Evolutionary conservation across 345 rosid genomes (phyloP).

Genomic region (Citrus maxima): DNA sequence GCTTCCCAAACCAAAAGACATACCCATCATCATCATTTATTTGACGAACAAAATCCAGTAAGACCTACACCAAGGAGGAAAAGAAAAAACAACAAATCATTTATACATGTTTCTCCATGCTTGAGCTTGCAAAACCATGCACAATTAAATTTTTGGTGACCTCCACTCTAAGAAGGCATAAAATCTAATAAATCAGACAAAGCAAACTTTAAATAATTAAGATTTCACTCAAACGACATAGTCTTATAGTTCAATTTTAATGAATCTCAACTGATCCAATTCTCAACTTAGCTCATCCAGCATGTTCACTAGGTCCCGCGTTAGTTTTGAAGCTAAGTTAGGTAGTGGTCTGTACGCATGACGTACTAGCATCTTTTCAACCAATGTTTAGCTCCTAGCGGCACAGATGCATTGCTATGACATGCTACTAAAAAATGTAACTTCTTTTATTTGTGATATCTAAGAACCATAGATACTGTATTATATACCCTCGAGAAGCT

Average conservation of each 20-base stretch:
- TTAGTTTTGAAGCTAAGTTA: not conserved
- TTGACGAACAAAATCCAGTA: conserved; percentile 87
- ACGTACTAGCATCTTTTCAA: not conserved
- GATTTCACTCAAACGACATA: not conserved
- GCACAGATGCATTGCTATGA: not conserved
- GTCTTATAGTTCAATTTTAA: not conserved
- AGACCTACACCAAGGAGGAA: conserved; percentile 52
- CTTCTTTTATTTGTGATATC: not conserved
- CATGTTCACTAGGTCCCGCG: not conserved
- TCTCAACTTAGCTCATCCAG: not conserved
- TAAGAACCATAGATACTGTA: not conserved
- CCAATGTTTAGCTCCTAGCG: not conserved
- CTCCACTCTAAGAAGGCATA: not conserved
- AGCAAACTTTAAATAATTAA: not conserved
- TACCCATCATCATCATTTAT: conserved; percentile 99
- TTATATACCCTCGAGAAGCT: not conserved
- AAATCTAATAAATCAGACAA: not conserved
- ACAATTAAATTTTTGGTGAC: not conserved
- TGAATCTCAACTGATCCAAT: not conserved
- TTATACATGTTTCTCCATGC: not conserved
- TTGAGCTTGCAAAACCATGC: conserved; percentile 12
- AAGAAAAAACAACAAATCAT: conserved; percentile 8
- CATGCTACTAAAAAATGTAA: not conserved
- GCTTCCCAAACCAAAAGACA: conserved; percentile 18
- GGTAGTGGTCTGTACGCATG: not conserved